These are phyloP conservation scores for Rhizomucor pusillus DNA, from an alignment of 371 early-diverging fungal species.

Conservation along the genomic window DNA sequence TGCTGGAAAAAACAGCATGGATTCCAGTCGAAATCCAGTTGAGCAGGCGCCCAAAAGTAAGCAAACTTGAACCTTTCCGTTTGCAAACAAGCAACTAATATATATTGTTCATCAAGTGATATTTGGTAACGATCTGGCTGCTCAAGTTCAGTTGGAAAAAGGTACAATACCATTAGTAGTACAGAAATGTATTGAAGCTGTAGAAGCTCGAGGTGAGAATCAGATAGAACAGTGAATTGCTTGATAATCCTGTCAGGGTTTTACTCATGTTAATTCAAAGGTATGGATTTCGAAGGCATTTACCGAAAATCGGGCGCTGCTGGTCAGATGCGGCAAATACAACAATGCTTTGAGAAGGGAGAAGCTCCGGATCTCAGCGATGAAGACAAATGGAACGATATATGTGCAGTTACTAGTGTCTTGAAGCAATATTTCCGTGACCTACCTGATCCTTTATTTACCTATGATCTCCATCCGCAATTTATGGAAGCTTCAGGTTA, in stretches of 20 bases:
- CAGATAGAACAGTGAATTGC: too few relatives aligned
- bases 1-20: constrained; percentile 18
- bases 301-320: constrained; percentile 92
- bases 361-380: constrained; percentile 53
- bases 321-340: constrained; percentile 71
- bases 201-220: constrained; percentile 76
- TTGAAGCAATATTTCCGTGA: constrained; percentile 94
- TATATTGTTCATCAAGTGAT: constrained; percentile 5
- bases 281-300: constrained; percentile 87
- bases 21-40: constrained; percentile 4
- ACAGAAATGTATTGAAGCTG: constrained; percentile 70
- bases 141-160: constrained; percentile 27
- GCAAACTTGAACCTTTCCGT: too few relatives aligned
- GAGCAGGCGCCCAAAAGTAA: background rate
- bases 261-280: too few relatives aligned
- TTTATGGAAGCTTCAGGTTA: constrained; percentile 72
- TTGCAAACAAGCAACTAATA: too few relatives aligned
- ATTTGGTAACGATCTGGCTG: constrained; percentile 36
- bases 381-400: constrained; percentile 54
- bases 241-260: too few relatives aligned
- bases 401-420: constrained; percentile 83
- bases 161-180: constrained; percentile 70
- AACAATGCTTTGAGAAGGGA: constrained; percentile 48
- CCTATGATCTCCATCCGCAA: constrained; percentile 70
- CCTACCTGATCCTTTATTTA: constrained; percentile 88